Evolutionary conservation across 2,329 filamentous ascomycete species (phyloP).

Genomic region (Fusarium oligoseptatum): DNA sequence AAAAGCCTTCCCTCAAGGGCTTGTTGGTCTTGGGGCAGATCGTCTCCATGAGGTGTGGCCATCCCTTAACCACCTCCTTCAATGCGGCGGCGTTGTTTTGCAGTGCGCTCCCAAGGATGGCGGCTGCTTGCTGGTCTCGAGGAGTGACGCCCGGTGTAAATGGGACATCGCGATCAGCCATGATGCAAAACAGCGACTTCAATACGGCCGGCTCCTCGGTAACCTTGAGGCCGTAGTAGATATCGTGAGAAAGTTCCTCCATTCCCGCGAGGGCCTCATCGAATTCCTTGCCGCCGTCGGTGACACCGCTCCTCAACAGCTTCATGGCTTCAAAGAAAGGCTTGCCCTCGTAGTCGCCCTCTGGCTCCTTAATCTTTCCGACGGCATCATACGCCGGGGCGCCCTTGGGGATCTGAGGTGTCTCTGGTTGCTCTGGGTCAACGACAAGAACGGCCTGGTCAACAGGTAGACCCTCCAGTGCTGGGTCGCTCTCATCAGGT

Average conservation of each 20-base stretch:
- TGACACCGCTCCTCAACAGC: constrained; percentile 61
- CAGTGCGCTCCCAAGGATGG: constrained; percentile 68
- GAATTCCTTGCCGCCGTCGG: constrained; percentile 52
- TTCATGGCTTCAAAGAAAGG: constrained; percentile 59
- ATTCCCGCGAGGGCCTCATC: constrained; percentile 68
- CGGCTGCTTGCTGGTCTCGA: constrained; percentile 66
- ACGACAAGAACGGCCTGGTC: constrained; percentile 68
- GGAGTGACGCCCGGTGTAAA: constrained; percentile 47
- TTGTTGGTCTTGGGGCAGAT: constrained; percentile 52
- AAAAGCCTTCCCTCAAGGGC: constrained; percentile 56
- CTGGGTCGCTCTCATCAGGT: constrained; percentile 63
- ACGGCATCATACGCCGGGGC: constrained; percentile 70
- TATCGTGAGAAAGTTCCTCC: constrained; percentile 75
- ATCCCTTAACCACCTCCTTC: constrained; percentile 62
- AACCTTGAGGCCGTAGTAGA: constrained; percentile 77
- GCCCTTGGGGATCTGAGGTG: constrained; percentile 58
- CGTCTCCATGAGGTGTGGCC: constrained; percentile 57
- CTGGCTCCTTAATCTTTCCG: constrained; percentile 69
- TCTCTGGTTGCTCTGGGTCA: constrained; percentile 58
- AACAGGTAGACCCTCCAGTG: constrained; percentile 64
- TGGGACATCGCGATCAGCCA: constrained; percentile 52
- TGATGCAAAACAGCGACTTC: constrained; percentile 69
- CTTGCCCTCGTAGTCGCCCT: constrained; percentile 50
- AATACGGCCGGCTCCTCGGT: constrained; percentile 67
- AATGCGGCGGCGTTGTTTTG: constrained; percentile 76